phyloP scores from a whole-genome alignment of 1,284 basidiomycete genomes.

The Fereydounia khargensis region DNA sequence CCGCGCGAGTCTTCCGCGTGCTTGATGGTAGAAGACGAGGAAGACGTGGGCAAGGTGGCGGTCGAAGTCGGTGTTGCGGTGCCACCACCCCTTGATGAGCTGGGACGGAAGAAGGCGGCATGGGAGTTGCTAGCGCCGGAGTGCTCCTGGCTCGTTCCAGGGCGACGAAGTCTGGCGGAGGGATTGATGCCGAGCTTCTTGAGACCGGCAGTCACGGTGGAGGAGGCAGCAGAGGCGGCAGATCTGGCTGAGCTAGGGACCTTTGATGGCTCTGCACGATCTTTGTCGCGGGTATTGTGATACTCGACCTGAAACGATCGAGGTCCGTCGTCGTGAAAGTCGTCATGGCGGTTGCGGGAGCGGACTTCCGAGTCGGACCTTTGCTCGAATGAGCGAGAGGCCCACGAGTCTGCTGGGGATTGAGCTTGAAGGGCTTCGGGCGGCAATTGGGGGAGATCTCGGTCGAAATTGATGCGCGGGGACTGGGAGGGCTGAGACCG shows the following conservation, averaged over 20 bases:
- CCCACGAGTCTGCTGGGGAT: no score
- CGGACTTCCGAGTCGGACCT: no score
- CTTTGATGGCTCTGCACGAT: neutral
- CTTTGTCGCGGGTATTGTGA: neutral
- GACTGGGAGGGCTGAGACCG: neutral
- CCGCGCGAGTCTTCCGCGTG: no score
- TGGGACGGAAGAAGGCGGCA: no score
- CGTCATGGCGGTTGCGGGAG: no score
- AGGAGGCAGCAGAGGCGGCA: slow-evolving; percentile 23
- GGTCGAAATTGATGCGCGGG: slow-evolving; percentile 18
- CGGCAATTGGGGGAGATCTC: slow-evolving; percentile 19
- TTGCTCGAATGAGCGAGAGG: no score
- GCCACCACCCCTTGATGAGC: no score
- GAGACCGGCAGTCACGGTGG: slow-evolving; percentile 31
- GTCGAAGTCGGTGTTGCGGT: neutral
- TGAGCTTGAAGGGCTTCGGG: slow-evolving; percentile 22
- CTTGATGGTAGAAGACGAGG: no score
- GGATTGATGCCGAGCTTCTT: slow-evolving; percentile 40
- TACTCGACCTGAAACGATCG: no score
- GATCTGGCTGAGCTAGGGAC: slow-evolving; percentile 6
- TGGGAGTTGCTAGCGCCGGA: no score
- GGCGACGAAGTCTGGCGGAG: slow-evolving; percentile 21
- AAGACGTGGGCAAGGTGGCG: slow-evolving; percentile 3
- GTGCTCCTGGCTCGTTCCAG: slow-evolving; percentile 6
- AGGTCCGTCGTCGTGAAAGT: no score